These are phyloP conservation scores for Xylaria hypoxylon DNA, from an alignment of 2,329 filamentous ascomycete genomes.

Conservation along the genomic window DNA sequence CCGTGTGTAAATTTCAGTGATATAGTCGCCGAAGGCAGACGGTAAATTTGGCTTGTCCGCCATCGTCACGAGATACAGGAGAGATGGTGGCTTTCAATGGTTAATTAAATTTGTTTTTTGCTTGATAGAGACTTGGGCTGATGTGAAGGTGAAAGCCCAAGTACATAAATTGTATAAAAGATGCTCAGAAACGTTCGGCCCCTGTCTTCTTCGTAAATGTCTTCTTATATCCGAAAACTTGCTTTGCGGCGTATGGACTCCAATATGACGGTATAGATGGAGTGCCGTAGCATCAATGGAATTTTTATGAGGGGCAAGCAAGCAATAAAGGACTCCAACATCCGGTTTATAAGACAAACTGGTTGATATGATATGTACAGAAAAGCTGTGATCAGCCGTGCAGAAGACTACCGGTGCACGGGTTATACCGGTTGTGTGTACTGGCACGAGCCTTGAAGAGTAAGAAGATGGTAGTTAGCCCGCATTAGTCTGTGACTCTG, in stretches of 20 bases:
- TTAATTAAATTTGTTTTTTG: neutral
- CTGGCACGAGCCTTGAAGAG: neutral
- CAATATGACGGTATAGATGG: neutral
- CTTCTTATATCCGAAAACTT: conserved; percentile 5
- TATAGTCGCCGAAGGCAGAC: conserved; percentile 57
- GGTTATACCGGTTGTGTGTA: neutral
- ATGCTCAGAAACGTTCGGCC: neutral
- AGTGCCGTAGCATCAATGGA: conserved; percentile 8
- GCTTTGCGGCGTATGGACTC: neutral
- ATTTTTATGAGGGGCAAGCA: conserved; percentile 6
- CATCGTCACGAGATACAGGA: conserved; percentile 18
- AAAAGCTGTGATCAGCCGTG: neutral
- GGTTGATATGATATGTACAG: conserved; percentile 1
- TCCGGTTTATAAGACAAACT: neutral
- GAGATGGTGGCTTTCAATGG: neutral
- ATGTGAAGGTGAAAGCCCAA: neutral
- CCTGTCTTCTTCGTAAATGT: neutral
- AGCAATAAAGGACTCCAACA: neutral
- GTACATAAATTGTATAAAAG: neutral
- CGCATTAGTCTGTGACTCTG: conserved; percentile 16
- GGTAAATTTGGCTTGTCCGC: conserved; percentile 36
- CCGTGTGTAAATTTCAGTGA: conserved; percentile 62
- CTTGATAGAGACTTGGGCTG: neutral
- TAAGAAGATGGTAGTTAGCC: neutral
- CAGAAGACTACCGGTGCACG: neutral